phyloP scores from a whole-genome alignment of 225 moss, liverwort and hornwort genomes.

The Pseudisothecium myosuroides region DNA sequence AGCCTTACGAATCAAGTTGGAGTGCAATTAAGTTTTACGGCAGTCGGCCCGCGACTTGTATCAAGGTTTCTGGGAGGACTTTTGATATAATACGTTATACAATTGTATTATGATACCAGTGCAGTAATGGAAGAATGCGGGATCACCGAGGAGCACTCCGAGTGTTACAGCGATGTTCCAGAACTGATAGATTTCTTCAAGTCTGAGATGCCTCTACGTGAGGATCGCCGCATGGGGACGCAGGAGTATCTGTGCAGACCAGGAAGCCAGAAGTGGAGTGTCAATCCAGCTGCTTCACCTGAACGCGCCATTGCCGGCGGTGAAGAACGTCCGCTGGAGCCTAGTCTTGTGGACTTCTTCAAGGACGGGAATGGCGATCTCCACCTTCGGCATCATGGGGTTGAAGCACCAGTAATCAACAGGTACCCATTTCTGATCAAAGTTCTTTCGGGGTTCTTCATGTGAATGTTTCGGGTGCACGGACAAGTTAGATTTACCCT shows the following conservation, averaged over 20 bases:
- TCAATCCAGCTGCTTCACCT: neutral
- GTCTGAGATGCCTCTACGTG: neutral
- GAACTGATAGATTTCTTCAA: constrained; percentile 17
- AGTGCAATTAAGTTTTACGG: neutral
- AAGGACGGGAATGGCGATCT: neutral
- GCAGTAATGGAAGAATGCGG: neutral
- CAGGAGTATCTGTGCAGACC: neutral
- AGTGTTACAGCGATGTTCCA: neutral
- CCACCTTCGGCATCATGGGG: neutral
- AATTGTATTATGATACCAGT: neutral
- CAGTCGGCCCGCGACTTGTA: neutral
- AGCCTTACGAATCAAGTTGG: neutral
- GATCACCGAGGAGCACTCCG: neutral
- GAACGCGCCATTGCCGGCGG: neutral
- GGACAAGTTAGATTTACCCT: no score
- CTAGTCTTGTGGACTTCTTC: constrained; percentile 1
- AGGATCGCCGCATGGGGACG: neutral
- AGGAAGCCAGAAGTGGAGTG: neutral
- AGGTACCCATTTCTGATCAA: constrained; percentile 3
- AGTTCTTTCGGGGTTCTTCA: neutral
- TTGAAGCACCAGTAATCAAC: neutral
- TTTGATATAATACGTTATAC: neutral
- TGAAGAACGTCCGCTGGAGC: neutral
- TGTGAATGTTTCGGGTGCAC: neutral
- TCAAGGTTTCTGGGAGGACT: neutral